Evolutionary conservation across 2,329 filamentous ascomycete genomes (phyloP).

Genomic region (Whalleya microplaca): DNA sequence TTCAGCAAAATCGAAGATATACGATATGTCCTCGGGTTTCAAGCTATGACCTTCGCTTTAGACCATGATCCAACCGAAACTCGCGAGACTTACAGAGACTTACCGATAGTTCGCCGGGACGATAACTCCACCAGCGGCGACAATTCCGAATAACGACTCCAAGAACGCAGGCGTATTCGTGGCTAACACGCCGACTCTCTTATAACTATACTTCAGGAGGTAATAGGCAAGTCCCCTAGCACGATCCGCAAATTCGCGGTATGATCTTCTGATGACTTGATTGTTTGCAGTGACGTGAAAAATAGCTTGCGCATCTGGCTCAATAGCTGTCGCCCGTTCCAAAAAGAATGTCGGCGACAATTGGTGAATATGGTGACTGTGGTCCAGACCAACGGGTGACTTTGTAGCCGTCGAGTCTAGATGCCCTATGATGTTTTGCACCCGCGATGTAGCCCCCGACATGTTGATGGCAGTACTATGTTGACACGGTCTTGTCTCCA

Average conservation of each 20-base stretch:
- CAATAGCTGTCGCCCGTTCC: constrained; percentile 82
- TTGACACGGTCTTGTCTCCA: background rate
- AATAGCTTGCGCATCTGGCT: constrained; percentile 83
- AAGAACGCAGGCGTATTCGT: constrained; percentile 96
- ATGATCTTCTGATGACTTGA: constrained; percentile 73
- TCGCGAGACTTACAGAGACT: constrained; percentile 8
- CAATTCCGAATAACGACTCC: constrained; percentile 86
- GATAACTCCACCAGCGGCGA: constrained; percentile 77
- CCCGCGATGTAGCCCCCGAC: constrained; percentile 66
- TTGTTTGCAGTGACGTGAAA: constrained; percentile 83
- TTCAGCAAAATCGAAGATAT: constrained; percentile 87
- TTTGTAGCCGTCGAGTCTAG: constrained; percentile 42
- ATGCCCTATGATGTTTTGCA: constrained; percentile 60
- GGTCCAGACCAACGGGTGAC: constrained; percentile 45
- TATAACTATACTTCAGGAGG: constrained; percentile 72
- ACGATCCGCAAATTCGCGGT: constrained; percentile 82
- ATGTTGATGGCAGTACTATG: constrained; percentile 43
- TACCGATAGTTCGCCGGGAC: constrained; percentile 64
- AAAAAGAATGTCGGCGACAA: constrained; percentile 88
- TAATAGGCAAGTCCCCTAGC: constrained; percentile 89
- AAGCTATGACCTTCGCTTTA: constrained; percentile 24
- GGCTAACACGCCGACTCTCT: constrained; percentile 80
- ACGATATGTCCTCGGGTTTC: constrained; percentile 76
- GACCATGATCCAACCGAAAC: background rate
- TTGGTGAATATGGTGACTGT: constrained; percentile 68